Percentiles rank a stretch among this genome's conserved stretches.
phyloP scores from a whole-genome alignment of 2,329 filamentous ascomycete species.

The Cercospora sojina region DNA sequence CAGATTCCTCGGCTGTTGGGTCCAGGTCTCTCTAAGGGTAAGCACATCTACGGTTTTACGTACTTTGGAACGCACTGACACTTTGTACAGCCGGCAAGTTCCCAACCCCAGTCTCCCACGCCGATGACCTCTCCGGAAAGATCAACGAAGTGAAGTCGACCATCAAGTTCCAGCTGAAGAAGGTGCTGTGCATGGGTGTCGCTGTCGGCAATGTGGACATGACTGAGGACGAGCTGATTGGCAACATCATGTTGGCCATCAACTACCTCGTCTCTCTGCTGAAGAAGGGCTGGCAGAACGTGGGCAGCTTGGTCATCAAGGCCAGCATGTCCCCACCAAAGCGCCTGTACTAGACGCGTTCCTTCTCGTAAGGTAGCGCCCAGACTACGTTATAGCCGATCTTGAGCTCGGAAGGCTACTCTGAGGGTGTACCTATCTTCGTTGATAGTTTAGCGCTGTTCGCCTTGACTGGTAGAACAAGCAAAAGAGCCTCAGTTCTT shows the following conservation, averaged over 20 bases:
- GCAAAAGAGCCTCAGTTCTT: slow-evolving; percentile 36
- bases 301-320: slow-evolving; percentile 99
- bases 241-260: slow-evolving; percentile 99
- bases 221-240: slow-evolving; percentile 91
- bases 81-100: slow-evolving; percentile 84
- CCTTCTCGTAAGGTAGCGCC: slow-evolving; percentile 9
- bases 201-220: slow-evolving; percentile 98
- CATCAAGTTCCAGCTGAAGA: slow-evolving; percentile 99
- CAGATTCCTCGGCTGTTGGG: slow-evolving; percentile 99
- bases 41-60: slow-evolving; percentile 33
- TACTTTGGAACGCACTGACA: slow-evolving; percentile 28
- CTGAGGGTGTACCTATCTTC: slow-evolving; percentile 29
- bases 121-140: slow-evolving; percentile 89
- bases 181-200: slow-evolving; percentile 99
- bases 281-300: slow-evolving; percentile 99
- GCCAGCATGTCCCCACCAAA: slow-evolving; percentile 98
- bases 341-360: slow-evolving; percentile 79
- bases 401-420: slow-evolving; percentile 27
- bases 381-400: neutral
- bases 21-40: slow-evolving; percentile 96
- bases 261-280: slow-evolving; percentile 99
- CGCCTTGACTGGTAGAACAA: slow-evolving; percentile 37
- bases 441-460: slow-evolving; percentile 26
- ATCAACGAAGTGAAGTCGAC: slow-evolving; percentile 99
- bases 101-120: slow-evolving; percentile 96